Base-by-base conservation (phyloP, 2,329 filamentous ascomycete genomes). In the Stagonosporopsis cucurbitacearum region DNA sequence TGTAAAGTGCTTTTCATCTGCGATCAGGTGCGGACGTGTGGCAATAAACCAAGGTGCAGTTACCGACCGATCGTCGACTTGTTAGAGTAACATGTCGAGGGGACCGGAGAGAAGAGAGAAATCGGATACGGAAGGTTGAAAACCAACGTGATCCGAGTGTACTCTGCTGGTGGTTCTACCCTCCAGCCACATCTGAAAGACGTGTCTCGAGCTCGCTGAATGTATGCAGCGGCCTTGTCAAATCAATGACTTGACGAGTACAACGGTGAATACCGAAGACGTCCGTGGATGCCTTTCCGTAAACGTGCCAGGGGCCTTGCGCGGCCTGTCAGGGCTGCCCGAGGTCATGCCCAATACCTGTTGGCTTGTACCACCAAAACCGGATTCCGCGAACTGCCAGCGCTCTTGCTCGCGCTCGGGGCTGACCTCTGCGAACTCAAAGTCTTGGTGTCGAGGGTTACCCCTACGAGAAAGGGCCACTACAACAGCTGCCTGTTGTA, bases 341-440 rank as follows among this genome's bases (percentile, higher is more conserved):
- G 28, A 64, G 47, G 50, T 54, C 59, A 46, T 6, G 44, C 57
- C 65, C 63, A 55, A 71, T 68, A 54, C 69, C 70, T 66, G 68
- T 69, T 69, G 71, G 66, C 71, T 69, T 71, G 69, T 74, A 69
- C 54, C 68, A 61, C 59, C 56, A 22, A 54, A 43, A 37, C 65
- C 13, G 59, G 59, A 63, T 50, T 64, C 60, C 43, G 52, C 59
- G 67, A 67, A 47, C 54, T 64, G 57, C 61, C 50, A 58, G 48
- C 54, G 50, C 65, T 63, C 62, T 53, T 60, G 59, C 49, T 54
- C 36, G 32, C 45, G 44, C 56, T 64, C 58, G 64, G 63, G 63
- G 56, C 64, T 56, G 64, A 54, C 62, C 68, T 71, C 65, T 56
- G 44, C 50, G 49, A 63, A 61, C 37, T 59, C 63, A 62, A 49